Percentiles rank a stretch among this genome's conserved stretches.
Evolutionary conservation across 257 asterid genomes (phyloP).

Genomic region (Solanum stenotomum): DNA sequence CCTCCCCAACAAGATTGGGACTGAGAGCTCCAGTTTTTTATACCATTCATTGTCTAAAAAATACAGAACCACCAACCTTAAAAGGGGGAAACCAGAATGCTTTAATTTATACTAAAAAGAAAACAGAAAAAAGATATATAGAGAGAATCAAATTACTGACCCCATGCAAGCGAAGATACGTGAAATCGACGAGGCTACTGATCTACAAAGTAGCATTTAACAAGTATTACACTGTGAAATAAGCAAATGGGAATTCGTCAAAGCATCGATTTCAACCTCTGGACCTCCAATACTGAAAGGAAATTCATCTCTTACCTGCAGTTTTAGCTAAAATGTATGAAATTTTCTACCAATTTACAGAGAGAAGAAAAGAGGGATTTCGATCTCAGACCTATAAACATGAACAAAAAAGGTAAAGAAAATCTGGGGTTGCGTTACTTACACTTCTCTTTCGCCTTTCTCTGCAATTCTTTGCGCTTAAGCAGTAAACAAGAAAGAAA

Average conservation of each 20-base stretch:
- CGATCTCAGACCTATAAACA: background rate
- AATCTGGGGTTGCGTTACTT: background rate
- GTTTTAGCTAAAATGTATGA: background rate
- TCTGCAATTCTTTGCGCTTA: background rate
- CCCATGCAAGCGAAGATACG: constrained; percentile 76
- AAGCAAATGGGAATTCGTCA: constrained; percentile 3
- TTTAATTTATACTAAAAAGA: background rate
- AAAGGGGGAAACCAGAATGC: background rate
- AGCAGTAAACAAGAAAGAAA: background rate
- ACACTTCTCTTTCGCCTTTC: background rate
- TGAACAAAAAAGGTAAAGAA: background rate
- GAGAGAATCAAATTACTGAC: constrained; percentile 41
- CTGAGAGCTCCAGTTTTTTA: background rate
- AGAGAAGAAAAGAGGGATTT: background rate
- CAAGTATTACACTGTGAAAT: constrained; percentile 1
- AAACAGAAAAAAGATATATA: background rate
- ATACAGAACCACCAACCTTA: background rate
- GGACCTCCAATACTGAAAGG: background rate
- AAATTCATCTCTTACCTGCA: background rate
- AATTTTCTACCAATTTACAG: background rate
- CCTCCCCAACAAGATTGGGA: background rate
- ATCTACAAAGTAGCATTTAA: constrained; percentile 20
- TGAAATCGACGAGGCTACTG: constrained; percentile 44
- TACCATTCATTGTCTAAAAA: background rate
- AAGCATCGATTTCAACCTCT: constrained; percentile 2